Evolutionary conservation across 768 basidiomycete species (phyloP).

Genomic region (Favolaschia claudopus): DNA sequence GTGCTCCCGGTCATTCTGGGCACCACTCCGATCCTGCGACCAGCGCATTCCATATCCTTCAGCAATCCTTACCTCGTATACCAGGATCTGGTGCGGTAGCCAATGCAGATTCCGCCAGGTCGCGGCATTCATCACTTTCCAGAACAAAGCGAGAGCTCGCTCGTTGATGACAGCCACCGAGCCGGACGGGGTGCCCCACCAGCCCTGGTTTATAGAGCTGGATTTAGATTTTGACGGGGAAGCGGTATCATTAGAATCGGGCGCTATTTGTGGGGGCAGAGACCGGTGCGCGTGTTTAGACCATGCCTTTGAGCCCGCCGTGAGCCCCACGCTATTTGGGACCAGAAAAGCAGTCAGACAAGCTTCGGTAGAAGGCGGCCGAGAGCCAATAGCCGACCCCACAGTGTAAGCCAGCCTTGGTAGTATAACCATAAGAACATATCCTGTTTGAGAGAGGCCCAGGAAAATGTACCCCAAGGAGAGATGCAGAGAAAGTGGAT

Average conservation of each 20-base stretch:
- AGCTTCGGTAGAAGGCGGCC: constrained; percentile 54
- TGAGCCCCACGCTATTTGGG: constrained; percentile 58
- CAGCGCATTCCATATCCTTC: constrained; percentile 76
- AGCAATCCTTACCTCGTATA: constrained; percentile 65
- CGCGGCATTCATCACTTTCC: constrained; percentile 57
- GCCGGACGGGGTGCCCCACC: constrained; percentile 68
- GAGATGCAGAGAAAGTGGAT: constrained; percentile 28
- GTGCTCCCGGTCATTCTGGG: constrained; percentile 20
- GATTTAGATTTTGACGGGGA: constrained; percentile 19
- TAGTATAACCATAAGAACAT: no score
- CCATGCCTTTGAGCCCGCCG: constrained; percentile 70
- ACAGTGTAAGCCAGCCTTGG: constrained; percentile 60
- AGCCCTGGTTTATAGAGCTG: constrained; percentile 45
- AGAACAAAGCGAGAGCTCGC: constrained; percentile 57
- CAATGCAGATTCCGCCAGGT: constrained; percentile 74
- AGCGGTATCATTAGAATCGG: neutral
- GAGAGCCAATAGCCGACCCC: constrained; percentile 62
- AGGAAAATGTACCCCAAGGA: constrained; percentile 34
- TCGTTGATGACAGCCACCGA: constrained; percentile 61
- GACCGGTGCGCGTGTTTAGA: constrained; percentile 72
- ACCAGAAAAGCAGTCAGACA: constrained; percentile 62
- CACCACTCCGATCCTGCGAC: constrained; percentile 54
- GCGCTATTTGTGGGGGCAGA: constrained; percentile 22
- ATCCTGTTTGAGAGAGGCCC: constrained; percentile 30
- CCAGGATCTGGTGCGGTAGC: constrained; percentile 67